phyloP scores from a whole-genome alignment of 2,329 filamentous ascomycete genomes.

The Furcasterigmium sp. region DNA sequence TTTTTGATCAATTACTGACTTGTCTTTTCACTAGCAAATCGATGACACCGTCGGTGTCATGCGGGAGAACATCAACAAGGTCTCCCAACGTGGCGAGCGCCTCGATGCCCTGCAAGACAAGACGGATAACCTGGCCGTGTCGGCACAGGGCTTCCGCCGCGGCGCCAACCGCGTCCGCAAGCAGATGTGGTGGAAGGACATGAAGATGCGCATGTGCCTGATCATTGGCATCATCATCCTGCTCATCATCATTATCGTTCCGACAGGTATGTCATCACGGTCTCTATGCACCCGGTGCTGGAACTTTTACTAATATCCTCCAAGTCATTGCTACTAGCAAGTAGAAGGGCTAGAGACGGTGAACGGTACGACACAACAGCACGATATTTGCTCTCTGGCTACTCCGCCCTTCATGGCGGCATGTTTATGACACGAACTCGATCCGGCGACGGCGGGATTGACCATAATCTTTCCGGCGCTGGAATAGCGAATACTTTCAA shows the following conservation, averaged over 20 bases:
- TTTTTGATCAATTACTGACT: conserved; percentile 8
- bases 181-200: conserved; percentile 99
- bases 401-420: conserved; percentile 13
- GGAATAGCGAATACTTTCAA: too few relatives aligned
- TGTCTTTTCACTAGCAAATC: conserved; percentile 69
- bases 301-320: too few relatives aligned
- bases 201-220: conserved; percentile 99
- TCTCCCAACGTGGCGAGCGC: conserved; percentile 85
- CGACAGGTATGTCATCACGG: conserved; percentile 61
- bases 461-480: too few relatives aligned
- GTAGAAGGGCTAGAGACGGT: conserved; percentile 20
- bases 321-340: conserved; percentile 38
- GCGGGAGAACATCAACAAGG: conserved; percentile 96
- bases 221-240: conserved; percentile 87
- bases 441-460: background rate
- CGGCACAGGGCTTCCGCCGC: conserved; percentile 90
- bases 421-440: conserved; percentile 9
- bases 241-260: conserved; percentile 90
- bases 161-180: conserved; percentile 94
- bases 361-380: conserved; percentile 8
- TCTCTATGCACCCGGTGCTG: background rate
- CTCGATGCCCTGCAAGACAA: conserved; percentile 88
- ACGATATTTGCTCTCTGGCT: conserved; percentile 14
- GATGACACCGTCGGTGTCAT: conserved; percentile 92
- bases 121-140: conserved; percentile 88